phyloP scores from a whole-genome alignment of 2,329 filamentous ascomycete species.

The Pleurostoma richardsiae region DNA sequence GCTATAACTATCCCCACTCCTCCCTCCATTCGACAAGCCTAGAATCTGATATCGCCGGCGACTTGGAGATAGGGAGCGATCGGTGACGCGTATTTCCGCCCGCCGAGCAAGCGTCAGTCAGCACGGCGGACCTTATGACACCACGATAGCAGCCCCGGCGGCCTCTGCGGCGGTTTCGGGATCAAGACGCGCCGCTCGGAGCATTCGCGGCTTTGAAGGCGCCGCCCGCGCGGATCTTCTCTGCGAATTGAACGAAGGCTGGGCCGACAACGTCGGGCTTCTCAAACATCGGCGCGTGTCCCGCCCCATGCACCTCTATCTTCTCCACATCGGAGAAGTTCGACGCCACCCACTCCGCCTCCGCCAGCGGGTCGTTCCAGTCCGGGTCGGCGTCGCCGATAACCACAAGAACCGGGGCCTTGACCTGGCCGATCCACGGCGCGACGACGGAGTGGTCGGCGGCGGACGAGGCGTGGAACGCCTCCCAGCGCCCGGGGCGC shows the following conservation, averaged over 20 bases:
- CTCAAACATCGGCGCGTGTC: conserved; percentile 14
- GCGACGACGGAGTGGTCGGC: conserved; percentile 9
- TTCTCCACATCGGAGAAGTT: conserved; percentile 7
- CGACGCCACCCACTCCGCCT: conserved; percentile 13
- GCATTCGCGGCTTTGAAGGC: background rate
- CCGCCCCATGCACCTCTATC: conserved; percentile 6
- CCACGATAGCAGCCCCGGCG: too few relatives aligned
- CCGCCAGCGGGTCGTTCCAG: conserved; percentile 10
- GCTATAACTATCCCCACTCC: too few relatives aligned
- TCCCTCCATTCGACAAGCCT: too few relatives aligned
- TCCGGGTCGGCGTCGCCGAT: conserved; percentile 14
- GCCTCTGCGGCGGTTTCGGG: too few relatives aligned
- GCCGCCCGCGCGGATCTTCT: conserved; percentile 1
- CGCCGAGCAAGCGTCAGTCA: too few relatives aligned
- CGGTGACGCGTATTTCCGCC: too few relatives aligned
- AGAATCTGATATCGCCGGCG: too few relatives aligned
- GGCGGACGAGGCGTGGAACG: conserved; percentile 7
- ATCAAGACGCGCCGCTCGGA: too few relatives aligned
- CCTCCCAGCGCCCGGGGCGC: conserved; percentile 8
- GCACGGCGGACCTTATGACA: too few relatives aligned
- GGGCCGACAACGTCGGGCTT: conserved; percentile 9
- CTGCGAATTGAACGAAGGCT: conserved; percentile 7
- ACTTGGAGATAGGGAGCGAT: too few relatives aligned
- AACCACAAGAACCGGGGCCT: conserved; percentile 11
- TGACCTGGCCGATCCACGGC: conserved; percentile 3